A percentile compares a stretch with the other conserved stretches of the same genome.
Conservation (phyloP, 768 basidiomycete species). For the Kwoniella sp. region DNA sequence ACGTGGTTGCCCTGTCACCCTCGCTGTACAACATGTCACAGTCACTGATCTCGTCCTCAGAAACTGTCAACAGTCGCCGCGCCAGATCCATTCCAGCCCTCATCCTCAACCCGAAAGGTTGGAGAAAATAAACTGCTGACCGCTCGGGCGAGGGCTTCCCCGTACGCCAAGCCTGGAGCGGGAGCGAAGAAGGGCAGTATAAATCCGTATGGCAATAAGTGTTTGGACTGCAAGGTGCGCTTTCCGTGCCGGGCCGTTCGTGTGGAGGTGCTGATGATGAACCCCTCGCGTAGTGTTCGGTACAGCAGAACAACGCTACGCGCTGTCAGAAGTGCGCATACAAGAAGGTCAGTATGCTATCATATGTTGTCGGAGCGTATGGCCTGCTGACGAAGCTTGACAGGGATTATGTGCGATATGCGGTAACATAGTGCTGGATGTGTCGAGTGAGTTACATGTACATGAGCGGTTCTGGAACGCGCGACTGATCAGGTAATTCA, state of each 20-base stretch:
- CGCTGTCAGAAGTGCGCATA: constrained; percentile 50
- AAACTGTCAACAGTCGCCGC: constrained; percentile 47
- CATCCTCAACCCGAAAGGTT: constrained; percentile 44
- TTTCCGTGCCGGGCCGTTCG: neutral
- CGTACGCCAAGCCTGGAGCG: constrained; percentile 32
- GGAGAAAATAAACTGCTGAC: constrained; percentile 51
- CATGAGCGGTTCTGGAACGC: too few relatives aligned
- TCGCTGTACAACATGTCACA: neutral
- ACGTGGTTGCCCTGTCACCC: neutral
- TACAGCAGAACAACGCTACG: constrained; percentile 43
- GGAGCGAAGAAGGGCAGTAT: constrained; percentile 18
- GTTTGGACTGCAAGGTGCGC: constrained; percentile 49
- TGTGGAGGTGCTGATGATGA: neutral
- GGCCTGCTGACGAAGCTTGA: neutral
- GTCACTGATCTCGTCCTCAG: constrained; percentile 9
- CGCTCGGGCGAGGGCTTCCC: constrained; percentile 36
- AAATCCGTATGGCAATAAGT: constrained; percentile 44
- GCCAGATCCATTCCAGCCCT: constrained; percentile 47
- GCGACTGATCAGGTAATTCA: too few relatives aligned
- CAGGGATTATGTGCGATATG: constrained; percentile 50
- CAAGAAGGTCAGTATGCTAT: constrained; percentile 39
- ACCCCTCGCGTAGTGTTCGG: constrained; percentile 23
- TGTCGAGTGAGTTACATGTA: constrained; percentile 33
- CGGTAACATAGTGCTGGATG: constrained; percentile 46
- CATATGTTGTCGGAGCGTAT: neutral